Evolutionary conservation across 495 filamentous ascomycete genomes (phyloP), one percentile per base, ranked within the genome.

Genomic region (Aspergillus heteromorphus): DNA sequence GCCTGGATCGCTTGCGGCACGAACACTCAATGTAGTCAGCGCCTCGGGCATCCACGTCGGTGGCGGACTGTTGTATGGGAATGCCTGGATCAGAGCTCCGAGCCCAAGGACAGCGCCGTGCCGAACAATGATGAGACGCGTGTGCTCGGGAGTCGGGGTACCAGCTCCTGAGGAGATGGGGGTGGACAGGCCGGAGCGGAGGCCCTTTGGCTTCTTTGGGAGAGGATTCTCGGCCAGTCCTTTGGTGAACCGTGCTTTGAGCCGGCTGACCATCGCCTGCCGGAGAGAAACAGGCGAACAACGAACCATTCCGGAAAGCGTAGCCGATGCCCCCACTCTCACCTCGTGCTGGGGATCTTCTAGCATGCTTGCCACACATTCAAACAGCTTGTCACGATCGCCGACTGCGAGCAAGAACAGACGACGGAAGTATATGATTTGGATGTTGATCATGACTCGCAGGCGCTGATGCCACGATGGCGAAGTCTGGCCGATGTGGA

Each of bases 391-490:
- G 55, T 89, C 79, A 53, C 93, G 88, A 63, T 95, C 83, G 14
- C 76, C 68, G 9, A 76, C 71, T n/a, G 84, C 83, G 59, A 95
- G 87, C n/a, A 97, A 76, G 79, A 99, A 99, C 20, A 99, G 79
- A 25, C 91, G 87, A 40, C 93, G 89, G 83, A 97, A 99, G 76
- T 96, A 99, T 65, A 99, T 86, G 63, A 97, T 92, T 68, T 99
- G 93, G 78, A 99, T 97, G 72, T 97, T 97, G 73, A 99, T 95
- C 60, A 97, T 83, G 21, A 95, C 89, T n/a, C 93, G 85, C 34
- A 99, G 79, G 19, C 93, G 88, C 68, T 97, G 95, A 66, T 99
- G 93, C 93, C 93, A 99, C n/a, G 86, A 87, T 2, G 86, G 73
- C 0, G 92, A 87, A 10, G 83, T 87, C 60, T 85, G 88, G 36